phyloP scores from a whole-genome alignment of 768 basidiomycete genomes.

The Kwoniella bestiolae region DNA sequence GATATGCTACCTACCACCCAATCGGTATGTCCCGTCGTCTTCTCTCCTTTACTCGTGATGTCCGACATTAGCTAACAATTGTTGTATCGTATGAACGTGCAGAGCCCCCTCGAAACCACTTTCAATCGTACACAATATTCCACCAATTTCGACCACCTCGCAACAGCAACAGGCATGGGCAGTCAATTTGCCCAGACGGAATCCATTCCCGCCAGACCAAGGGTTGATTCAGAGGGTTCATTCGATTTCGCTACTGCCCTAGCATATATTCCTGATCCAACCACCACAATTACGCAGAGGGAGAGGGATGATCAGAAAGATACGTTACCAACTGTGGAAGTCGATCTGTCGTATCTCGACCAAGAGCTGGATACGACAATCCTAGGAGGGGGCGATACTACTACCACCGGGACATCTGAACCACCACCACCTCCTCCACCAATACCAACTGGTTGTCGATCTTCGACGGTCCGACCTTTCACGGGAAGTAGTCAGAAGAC shows the following conservation, averaged over 20 bases:
- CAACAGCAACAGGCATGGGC: neutral
- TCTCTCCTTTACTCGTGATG: neutral
- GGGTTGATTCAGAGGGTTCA: slow-evolving; percentile 11
- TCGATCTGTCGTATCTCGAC: neutral
- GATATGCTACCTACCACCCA: neutral
- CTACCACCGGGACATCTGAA: too few relatives aligned
- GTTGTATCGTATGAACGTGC: too few relatives aligned
- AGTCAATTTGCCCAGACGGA: neutral
- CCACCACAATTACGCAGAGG: neutral
- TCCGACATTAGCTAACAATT: neutral
- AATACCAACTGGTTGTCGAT: slow-evolving; percentile 26
- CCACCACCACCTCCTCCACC: slow-evolving; percentile 15
- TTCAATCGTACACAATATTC: neutral
- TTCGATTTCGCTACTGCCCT: slow-evolving; percentile 20
- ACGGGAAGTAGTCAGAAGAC: slow-evolving; percentile 1
- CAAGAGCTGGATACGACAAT: slow-evolving; percentile 6
- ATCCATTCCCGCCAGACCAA: neutral
- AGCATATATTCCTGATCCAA: slow-evolving; percentile 4
- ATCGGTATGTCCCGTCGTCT: neutral
- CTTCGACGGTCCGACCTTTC: neutral
- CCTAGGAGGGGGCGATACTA: too few relatives aligned
- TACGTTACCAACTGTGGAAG: neutral
- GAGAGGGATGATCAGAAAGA: neutral
- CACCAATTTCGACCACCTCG: neutral
- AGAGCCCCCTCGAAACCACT: neutral